A percentile compares a stretch with the other conserved stretches of the same genome.
Evolutionary conservation across 305 asterid genomes (phyloP).

Genomic region (Solanum hybrid): DNA sequence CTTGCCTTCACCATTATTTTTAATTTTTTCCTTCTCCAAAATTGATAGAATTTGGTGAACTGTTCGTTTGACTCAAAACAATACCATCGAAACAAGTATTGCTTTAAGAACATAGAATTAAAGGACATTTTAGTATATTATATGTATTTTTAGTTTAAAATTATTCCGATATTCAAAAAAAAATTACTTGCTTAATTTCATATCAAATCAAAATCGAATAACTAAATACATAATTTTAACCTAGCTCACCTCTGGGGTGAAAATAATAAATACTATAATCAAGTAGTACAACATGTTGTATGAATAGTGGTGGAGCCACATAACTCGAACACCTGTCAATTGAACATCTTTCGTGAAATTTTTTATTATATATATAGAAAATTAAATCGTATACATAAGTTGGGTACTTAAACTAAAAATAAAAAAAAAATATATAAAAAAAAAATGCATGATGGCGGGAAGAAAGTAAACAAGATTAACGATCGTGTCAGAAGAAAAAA

Average conservation of each 20-base stretch:
- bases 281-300: not conserved
- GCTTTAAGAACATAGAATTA: too few relatives aligned
- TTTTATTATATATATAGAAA: not conserved
- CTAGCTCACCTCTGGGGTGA: not conserved
- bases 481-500: not conserved
- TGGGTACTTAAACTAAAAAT: not conserved
- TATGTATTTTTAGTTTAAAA: too few relatives aligned
- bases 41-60: constrained; percentile 13
- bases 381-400: not conserved
- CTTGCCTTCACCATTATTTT: not conserved
- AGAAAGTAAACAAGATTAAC: not conserved
- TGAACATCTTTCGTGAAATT: not conserved
- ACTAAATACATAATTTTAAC: not conserved
- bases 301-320: not conserved
- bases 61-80: constrained; percentile 6
- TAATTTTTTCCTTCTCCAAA: not conserved
- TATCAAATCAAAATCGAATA: too few relatives aligned
- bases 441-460: not conserved
- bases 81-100: too few relatives aligned
- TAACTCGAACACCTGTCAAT: not conserved
- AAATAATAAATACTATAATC: too few relatives aligned
- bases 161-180: too few relatives aligned
- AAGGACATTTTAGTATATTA: too few relatives aligned
- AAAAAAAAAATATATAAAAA: too few relatives aligned
- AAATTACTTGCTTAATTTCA: too few relatives aligned